phyloP scores from a whole-genome alignment of 1,284 basidiomycete species.

The Entoloma clypeatum region DNA sequence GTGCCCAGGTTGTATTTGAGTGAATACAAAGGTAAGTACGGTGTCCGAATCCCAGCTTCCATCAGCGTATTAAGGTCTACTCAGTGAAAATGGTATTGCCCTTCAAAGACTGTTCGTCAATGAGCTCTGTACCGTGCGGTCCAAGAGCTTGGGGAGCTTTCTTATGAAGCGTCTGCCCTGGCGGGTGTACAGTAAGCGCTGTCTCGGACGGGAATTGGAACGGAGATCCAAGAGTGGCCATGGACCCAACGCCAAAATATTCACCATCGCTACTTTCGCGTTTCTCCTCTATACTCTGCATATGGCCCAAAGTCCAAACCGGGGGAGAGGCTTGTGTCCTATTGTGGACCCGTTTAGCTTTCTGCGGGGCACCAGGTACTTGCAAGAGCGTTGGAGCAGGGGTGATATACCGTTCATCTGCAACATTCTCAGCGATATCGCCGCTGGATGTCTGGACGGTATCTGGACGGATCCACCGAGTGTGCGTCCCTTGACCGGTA shows the following conservation, averaged over 20 bases:
- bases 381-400: conserved; percentile 2
- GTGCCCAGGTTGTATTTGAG: too few relatives aligned
- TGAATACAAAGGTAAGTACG: too few relatives aligned
- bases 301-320: neutral
- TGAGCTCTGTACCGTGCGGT: conserved; percentile 1
- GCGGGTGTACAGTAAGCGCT: too few relatives aligned
- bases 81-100: too few relatives aligned
- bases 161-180: too few relatives aligned
- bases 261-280: too few relatives aligned
- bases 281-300: conserved; percentile 1
- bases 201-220: too few relatives aligned
- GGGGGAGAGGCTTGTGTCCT: neutral
- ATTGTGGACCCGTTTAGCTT: neutral
- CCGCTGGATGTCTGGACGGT: neutral
- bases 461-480: conserved; percentile 5
- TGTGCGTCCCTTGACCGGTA: conserved; percentile 10
- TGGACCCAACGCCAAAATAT: neutral
- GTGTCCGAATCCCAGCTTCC: too few relatives aligned
- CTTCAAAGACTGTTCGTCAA: too few relatives aligned
- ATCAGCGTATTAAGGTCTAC: too few relatives aligned
- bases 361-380: neutral
- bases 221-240: neutral
- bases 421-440: neutral
- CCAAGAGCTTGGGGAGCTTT: too few relatives aligned
- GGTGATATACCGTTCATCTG: conserved; percentile 3